Conservation (phyloP, 345 rosid species). For the Zanthoxylum bungeanum region DNA sequence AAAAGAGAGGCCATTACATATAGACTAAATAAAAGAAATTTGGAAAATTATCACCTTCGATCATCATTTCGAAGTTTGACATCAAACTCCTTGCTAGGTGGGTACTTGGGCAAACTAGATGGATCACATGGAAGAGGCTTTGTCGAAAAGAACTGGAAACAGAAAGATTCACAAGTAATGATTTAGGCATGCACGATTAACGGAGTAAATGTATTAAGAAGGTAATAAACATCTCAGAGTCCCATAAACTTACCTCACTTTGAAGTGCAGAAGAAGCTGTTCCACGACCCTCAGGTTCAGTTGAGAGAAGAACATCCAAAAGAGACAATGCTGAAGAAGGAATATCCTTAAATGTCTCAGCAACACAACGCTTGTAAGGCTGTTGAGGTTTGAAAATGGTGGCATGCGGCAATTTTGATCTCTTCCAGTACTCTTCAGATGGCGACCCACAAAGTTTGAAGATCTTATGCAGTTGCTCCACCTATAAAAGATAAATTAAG, state of each 20-base stretch:
- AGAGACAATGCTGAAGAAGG: conserved; percentile 43
- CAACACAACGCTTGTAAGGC: conserved; percentile 47
- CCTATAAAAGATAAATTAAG: conserved; percentile 26
- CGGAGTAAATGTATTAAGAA: background rate
- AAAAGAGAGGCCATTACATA: background rate
- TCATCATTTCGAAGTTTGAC: conserved; percentile 41
- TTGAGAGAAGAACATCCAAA: conserved; percentile 42
- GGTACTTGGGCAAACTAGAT: conserved; percentile 52
- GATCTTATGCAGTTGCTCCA: conserved; percentile 59
- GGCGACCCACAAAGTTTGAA: conserved; percentile 69
- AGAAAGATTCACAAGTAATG: background rate
- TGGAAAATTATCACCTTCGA: conserved; percentile 32
- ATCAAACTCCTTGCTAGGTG: conserved; percentile 54
- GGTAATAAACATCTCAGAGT: background rate
- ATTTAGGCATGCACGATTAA: background rate
- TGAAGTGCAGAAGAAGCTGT: conserved; percentile 44
- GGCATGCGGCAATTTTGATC: conserved; percentile 51
- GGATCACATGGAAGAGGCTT: conserved; percentile 53
- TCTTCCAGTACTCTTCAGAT: conserved; percentile 55
- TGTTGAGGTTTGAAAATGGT: conserved; percentile 59
- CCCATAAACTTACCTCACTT: conserved; percentile 30
- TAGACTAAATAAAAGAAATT: background rate
- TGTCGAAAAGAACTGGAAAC: conserved; percentile 43
- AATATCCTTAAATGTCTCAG: conserved; percentile 44
- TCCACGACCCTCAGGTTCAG: conserved; percentile 49